Evolutionary conservation across 2,329 filamentous ascomycete genomes (phyloP).

Genomic region (Fonsecaea pedrosoi): DNA sequence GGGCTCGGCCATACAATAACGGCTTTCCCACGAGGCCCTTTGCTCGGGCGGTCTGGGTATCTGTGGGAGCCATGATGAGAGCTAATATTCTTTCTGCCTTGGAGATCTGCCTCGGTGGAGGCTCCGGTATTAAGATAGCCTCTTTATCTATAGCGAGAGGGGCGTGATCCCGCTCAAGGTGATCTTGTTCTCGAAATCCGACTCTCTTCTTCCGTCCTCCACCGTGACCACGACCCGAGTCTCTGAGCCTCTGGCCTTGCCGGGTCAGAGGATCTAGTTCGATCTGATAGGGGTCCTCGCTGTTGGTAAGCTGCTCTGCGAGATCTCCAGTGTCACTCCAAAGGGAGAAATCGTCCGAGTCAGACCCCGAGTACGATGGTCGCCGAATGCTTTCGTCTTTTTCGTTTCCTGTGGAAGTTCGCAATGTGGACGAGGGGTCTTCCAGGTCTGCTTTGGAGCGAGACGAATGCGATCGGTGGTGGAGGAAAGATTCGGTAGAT

Average conservation of each 20-base stretch:
- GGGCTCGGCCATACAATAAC: conserved; percentile 70
- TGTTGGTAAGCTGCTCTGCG: conserved; percentile 84
- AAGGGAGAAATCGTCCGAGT: conserved; percentile 73
- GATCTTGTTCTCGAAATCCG: conserved; percentile 36
- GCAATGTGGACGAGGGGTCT: conserved; percentile 46
- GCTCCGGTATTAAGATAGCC: conserved; percentile 80
- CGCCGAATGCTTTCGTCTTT: conserved; percentile 57
- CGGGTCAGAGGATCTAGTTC: conserved; percentile 62
- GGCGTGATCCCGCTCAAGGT: conserved; percentile 52
- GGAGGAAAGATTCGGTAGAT: conserved; percentile 80
- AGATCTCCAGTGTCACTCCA: conserved; percentile 97
- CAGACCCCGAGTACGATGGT: conserved; percentile 58
- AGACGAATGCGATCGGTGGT: conserved; percentile 73
- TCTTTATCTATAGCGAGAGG: conserved; percentile 64
- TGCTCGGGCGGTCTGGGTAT: conserved; percentile 70
- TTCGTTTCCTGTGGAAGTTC: conserved; percentile 52
- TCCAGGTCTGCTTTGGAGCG: conserved; percentile 47
- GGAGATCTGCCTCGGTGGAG: conserved; percentile 67
- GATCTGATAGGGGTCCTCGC: conserved; percentile 79
- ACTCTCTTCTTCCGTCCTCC: conserved; percentile 42
- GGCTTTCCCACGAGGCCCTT: conserved; percentile 96
- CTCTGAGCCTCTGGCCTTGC: conserved; percentile 48
- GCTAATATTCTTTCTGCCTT: conserved; percentile 74
- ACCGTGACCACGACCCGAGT: conserved; percentile 39
- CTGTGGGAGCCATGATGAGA: conserved; percentile 81